Evolutionary conservation across 2,329 filamentous ascomycete genomes (phyloP).

Genomic region (Gremmenia infestans): DNA sequence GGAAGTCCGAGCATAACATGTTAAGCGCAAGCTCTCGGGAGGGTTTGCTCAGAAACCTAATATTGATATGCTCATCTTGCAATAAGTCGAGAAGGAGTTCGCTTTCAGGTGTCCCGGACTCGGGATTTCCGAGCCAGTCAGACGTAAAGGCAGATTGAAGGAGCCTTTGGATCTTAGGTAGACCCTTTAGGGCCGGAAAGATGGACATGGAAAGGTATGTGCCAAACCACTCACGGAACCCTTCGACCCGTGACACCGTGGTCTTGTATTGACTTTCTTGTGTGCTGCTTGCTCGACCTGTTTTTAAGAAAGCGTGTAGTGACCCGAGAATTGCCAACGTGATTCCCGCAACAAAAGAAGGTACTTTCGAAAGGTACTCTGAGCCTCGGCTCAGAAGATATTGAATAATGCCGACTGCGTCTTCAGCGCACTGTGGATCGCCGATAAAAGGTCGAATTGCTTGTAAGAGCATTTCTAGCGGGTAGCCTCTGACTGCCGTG

Average conservation of each 20-base stretch:
- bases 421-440: constrained; percentile 83
- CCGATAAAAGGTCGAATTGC: constrained; percentile 73
- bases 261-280: constrained; percentile 77
- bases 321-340: constrained; percentile 75
- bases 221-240: constrained; percentile 75
- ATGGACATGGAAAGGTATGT: constrained; percentile 61
- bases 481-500: constrained; percentile 71
- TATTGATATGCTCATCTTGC: constrained; percentile 59
- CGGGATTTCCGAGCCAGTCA: constrained; percentile 62
- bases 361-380: constrained; percentile 56
- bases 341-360: constrained; percentile 77
- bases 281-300: constrained; percentile 71
- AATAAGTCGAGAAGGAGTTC: constrained; percentile 74
- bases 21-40: constrained; percentile 66
- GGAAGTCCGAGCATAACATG: constrained; percentile 72
- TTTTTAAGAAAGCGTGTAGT: constrained; percentile 68
- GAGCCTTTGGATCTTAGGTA: constrained; percentile 58
- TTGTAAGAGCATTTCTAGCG: constrained; percentile 84
- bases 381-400: constrained; percentile 72
- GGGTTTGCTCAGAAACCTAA: constrained; percentile 63
- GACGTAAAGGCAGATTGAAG: constrained; percentile 64
- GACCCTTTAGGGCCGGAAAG: constrained; percentile 35
- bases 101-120: constrained; percentile 69
- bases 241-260: constrained; percentile 69
- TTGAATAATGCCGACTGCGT: constrained; percentile 79